Base-by-base conservation (phyloP, 1,284 basidiomycete species). In the Fomes fomentarius region DNA sequence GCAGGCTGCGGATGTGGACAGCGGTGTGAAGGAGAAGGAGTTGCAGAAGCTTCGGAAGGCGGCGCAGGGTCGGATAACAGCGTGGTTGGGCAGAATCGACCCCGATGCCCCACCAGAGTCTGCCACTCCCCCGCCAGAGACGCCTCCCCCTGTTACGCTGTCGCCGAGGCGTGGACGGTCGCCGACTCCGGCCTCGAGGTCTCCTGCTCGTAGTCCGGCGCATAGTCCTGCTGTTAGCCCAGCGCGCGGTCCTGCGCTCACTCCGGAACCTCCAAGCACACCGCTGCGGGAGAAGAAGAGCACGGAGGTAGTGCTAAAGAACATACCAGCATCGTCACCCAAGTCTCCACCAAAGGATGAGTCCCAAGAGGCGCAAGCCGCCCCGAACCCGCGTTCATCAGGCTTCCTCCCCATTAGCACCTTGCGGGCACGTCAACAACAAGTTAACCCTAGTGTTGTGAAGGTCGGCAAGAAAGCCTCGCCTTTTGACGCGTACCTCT, bases 31-130 rank as follows among this genome's bases (percentile, higher is more conserved):
- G 53, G 68, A 71, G 40, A 65, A 67, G 9, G 77, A 77, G 42
- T 66, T 71, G 28, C 67, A 71, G 30, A 71, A 76, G 51, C 64
- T 81, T 44, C 69, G 76, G 40, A 71, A 75, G 57, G 81, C 80
- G 42, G 82, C 84, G 15, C 86, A 86, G 57, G 86, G 87, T 3
- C 74, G 86, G n/a, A 83, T 91, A 12, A 76, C 87, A n/a, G 87
- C 84, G 12, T 91, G 89, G 89, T 63, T 91, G 52, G 87, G 84
- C 35, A 78, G 73, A 19, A 81, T 89, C 45, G 82, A 84, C 50
- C 74, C 79, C 10, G 80, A 75, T 28, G 72, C 69, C 11, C 75
- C 82, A 2, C 81, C 79, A 17, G 57, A 54, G 28, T 47, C 58
- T 14, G 63, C 61, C 4, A 62, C 66, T 19, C 60, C 71, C 14